Conservation (phyloP, 1,284 basidiomycete species). For the Boletus nobilissimus region DNA sequence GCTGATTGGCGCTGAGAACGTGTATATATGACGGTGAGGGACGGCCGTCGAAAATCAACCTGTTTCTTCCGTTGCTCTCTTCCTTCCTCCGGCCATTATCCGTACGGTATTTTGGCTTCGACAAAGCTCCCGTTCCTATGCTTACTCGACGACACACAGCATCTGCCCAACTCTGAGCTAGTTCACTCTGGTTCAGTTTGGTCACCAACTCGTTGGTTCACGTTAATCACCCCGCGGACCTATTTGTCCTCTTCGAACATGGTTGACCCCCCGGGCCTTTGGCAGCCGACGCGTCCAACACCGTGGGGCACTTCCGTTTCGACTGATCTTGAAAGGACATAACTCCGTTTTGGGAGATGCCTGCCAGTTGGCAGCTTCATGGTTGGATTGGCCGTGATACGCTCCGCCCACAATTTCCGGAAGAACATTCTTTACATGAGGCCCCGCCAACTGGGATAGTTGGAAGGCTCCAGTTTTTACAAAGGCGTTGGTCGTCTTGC, state of each 20-base stretch:
- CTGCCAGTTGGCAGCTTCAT: not conserved
- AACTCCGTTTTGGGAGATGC: not conserved
- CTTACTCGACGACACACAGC: not conserved
- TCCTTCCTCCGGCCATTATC: too few species aligned
- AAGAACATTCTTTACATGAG: conserved; percentile 12
- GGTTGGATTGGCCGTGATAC: not conserved
- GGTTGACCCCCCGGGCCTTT: not conserved
- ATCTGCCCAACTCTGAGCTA: not conserved
- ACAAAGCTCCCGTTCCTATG: not conserved
- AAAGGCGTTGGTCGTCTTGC: conserved; percentile 11
- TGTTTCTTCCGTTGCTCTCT: not conserved
- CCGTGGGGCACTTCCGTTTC: not conserved
- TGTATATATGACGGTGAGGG: conserved; percentile 7
- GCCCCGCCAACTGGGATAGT: conserved; percentile 14
- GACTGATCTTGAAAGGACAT: not conserved
- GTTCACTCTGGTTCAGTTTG: not conserved
- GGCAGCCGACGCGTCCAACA: not conserved
- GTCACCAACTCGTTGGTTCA: not conserved
- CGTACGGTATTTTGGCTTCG: not conserved
- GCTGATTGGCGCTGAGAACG: conserved; percentile 9
- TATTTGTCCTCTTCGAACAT: not conserved
- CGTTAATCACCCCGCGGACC: too few species aligned
- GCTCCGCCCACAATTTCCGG: not conserved
- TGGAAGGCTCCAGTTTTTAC: conserved; percentile 23
- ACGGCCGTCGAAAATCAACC: not conserved